phyloP scores from a whole-genome alignment of 495 filamentous ascomycete genomes.

The Ascodesmis nigricans region DNA sequence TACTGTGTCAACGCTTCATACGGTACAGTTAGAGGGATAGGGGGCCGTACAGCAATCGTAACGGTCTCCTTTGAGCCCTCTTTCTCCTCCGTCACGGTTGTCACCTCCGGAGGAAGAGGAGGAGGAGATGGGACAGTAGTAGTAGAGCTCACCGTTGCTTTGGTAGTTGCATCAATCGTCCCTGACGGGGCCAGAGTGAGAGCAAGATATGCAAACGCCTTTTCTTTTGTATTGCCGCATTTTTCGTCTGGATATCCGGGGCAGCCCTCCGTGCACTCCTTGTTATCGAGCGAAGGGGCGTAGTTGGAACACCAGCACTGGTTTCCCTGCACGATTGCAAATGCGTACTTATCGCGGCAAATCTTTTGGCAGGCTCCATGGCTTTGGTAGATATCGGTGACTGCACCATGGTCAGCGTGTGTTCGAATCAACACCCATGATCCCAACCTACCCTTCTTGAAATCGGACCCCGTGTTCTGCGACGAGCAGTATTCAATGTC shows the following conservation, averaged over 20 bases:
- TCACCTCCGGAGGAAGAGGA: too few species aligned
- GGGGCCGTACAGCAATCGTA: too few species aligned
- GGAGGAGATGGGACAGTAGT: constrained; percentile 13
- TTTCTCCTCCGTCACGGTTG: too few species aligned
- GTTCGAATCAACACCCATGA: too few species aligned
- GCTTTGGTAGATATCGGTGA: constrained; percentile 35
- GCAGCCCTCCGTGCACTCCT: constrained; percentile 35
- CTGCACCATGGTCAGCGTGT: too few species aligned
- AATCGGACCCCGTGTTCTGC: constrained; percentile 9
- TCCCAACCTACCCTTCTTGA: constrained; percentile 3
- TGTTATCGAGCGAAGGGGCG: constrained; percentile 29
- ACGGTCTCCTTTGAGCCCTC: too few species aligned
- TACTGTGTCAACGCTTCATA: too few species aligned
- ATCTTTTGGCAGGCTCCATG: constrained; percentile 36
- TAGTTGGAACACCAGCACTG: constrained; percentile 62
- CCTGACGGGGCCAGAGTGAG: constrained; percentile 28
- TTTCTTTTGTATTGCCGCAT: constrained; percentile 35
- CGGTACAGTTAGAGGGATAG: too few species aligned
- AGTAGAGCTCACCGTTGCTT: constrained; percentile 21
- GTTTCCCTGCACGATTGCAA: constrained; percentile 40
- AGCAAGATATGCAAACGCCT: constrained; percentile 38
- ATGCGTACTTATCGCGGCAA: constrained; percentile 37
- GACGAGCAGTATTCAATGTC: constrained; percentile 17
- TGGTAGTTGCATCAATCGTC: constrained; percentile 24
- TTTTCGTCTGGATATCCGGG: constrained; percentile 44